Conservation (phyloP, 202 grass and related monocot species). For the Setaria viridis region DNA sequence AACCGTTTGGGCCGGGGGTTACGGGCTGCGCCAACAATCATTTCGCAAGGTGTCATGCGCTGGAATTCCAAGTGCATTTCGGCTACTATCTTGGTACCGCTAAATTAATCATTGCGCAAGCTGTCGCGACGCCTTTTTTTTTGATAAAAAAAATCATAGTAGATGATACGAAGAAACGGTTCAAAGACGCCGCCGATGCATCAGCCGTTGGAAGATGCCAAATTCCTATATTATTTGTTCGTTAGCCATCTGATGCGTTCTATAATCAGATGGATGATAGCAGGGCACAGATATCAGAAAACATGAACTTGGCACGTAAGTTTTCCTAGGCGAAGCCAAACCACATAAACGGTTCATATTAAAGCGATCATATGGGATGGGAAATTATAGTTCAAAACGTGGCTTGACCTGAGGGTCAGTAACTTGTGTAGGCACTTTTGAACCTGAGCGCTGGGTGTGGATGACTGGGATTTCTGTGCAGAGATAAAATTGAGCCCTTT, state of each 20-base stretch:
- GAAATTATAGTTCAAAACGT: not conserved
- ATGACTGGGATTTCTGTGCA: not conserved
- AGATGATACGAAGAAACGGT: not conserved
- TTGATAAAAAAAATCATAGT: not conserved
- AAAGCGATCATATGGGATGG: not conserved
- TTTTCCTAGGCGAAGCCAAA: not conserved
- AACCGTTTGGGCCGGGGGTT: not conserved
- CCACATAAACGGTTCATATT: not conserved
- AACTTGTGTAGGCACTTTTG: not conserved
- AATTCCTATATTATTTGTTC: not conserved
- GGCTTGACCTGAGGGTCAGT: not conserved
- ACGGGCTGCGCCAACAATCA: not conserved
- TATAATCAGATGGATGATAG: not conserved
- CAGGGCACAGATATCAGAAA: too few relatives aligned
- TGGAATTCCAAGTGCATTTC: slow-evolving; percentile 6
- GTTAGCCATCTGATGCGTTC: not conserved
- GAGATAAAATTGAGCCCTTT: not conserved
- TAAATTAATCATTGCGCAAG: not conserved
- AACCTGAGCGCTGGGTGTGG: not conserved
- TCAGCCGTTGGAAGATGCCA: not conserved
- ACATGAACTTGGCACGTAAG: not conserved
- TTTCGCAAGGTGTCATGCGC: slow-evolving; percentile 25
- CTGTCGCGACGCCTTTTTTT: not conserved
- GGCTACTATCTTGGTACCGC: not conserved
- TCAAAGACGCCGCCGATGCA: too few relatives aligned